Evolutionary conservation across 176 grass and related monocot genomes (phyloP).

Genomic region (Rhynchospora pubera): DNA sequence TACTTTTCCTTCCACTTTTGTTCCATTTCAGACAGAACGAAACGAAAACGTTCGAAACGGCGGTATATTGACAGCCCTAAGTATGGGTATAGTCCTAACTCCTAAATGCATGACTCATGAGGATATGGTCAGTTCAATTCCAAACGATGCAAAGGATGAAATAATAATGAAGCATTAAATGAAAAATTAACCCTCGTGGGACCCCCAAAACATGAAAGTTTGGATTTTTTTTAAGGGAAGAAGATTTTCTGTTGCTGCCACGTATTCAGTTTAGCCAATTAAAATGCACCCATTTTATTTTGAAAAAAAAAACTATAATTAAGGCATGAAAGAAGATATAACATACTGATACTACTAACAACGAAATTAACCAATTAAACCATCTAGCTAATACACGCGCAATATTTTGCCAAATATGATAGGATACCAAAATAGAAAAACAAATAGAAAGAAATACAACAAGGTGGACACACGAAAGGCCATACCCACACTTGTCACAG

Average conservation of each 20-base stretch:
- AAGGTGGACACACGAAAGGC: not conserved
- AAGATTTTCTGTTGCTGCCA: not conserved
- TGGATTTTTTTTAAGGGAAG: not conserved
- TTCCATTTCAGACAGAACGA: too few species aligned
- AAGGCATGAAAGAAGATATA: not conserved
- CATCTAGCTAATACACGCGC: not conserved
- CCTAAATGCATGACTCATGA: not conserved
- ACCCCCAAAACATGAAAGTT: not conserved
- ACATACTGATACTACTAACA: not conserved
- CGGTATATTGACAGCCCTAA: too few species aligned
- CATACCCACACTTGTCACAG: slow-evolving; percentile 99
- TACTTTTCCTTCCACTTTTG: too few species aligned
- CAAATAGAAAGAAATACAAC: not conserved
- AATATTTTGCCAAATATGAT: not conserved
- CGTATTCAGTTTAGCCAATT: not conserved
- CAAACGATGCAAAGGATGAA: not conserved
- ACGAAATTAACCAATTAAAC: slow-evolving; percentile 19
- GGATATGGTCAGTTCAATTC: not conserved
- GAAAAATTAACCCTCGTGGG: slow-evolving; percentile 11
- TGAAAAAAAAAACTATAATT: not conserved
- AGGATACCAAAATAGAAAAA: not conserved
- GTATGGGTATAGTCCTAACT: not conserved
- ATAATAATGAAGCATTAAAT: slow-evolving; percentile 3
- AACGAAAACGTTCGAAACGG: too few species aligned
- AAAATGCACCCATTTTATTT: not conserved